A percentile compares a stretch with the other conserved stretches of the same genome.
These are phyloP conservation scores for Aspergillus bridgeri DNA, from an alignment of 495 filamentous ascomycete genomes.

Conservation along the genomic window DNA sequence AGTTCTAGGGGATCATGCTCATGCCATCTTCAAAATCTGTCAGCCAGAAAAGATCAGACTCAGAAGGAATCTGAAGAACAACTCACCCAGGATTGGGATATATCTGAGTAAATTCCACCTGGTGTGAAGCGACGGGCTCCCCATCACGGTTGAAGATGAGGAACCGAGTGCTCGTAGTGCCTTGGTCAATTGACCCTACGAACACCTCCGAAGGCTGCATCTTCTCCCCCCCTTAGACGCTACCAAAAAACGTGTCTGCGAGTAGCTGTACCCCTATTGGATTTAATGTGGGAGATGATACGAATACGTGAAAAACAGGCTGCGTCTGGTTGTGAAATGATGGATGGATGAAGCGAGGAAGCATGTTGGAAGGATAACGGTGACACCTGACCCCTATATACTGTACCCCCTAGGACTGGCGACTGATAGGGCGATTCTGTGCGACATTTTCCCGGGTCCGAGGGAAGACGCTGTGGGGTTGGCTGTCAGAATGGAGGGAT, in stretches of 20 bases:
- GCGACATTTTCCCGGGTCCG: conserved; percentile 18
- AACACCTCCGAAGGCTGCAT: conserved; percentile 40
- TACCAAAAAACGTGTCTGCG: background rate
- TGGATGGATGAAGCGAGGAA: background rate
- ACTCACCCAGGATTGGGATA: conserved; percentile 88
- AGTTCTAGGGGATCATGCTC: conserved; percentile 86
- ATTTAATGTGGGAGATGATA: background rate
- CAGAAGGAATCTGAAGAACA: background rate
- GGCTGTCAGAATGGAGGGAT: conserved; percentile 5
- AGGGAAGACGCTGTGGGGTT: conserved; percentile 12
- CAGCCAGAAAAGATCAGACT: conserved; percentile 2
- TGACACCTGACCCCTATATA: background rate
- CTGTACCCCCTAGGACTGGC: background rate
- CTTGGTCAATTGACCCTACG: conserved; percentile 81
- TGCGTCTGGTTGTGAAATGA: background rate
- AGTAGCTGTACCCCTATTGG: background rate
- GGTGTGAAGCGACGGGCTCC: conserved; percentile 79
- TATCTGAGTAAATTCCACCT: conserved; percentile 85
- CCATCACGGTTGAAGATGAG: conserved; percentile 82
- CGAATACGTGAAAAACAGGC: background rate
- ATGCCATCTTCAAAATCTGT: conserved; percentile 65
- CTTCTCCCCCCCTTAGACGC: background rate
- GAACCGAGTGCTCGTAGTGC: conserved; percentile 90
- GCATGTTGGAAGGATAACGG: background rate
- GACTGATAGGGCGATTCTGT: conserved; percentile 2